Percentiles rank a stretch among this genome's conserved stretches.
Conservation (phyloP, 345 rosid species). For the Syzygium aqueum region DNA sequence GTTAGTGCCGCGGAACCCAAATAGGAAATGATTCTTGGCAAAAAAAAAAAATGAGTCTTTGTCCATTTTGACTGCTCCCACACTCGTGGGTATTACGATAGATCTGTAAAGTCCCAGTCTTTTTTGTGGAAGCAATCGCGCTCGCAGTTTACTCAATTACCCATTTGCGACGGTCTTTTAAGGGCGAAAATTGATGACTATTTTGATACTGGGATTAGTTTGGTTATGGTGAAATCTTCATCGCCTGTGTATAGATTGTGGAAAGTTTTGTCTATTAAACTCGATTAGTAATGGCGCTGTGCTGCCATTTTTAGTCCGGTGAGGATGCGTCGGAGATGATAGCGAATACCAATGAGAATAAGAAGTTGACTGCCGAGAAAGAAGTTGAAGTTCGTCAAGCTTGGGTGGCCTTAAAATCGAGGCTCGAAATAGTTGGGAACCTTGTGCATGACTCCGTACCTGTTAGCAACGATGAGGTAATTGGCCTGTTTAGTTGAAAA, state of each 20-base stretch:
- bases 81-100: not conserved
- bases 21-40: not conserved
- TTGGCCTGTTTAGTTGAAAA: not conserved
- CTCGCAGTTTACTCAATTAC: not conserved
- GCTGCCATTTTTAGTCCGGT: slow-evolving; percentile 19
- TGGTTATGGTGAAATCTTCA: not conserved
- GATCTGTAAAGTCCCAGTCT: not conserved
- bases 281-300: not conserved
- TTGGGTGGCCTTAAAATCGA: slow-evolving; percentile 38
- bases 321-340: slow-evolving; percentile 51
- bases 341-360: slow-evolving; percentile 43
- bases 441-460: slow-evolving; percentile 90
- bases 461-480: slow-evolving; percentile 62
- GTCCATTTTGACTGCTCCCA: not conserved
- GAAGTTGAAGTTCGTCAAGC: slow-evolving; percentile 70
- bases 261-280: not conserved
- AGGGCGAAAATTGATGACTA: not conserved
- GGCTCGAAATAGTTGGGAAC: slow-evolving; percentile 64
- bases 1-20: not conserved
- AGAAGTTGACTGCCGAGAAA: slow-evolving; percentile 36
- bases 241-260: not conserved
- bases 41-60: not conserved
- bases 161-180: not conserved
- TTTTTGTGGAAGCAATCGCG: not conserved
- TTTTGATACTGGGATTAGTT: not conserved